Percentiles rank a stretch among this genome's conserved stretches.
Evolutionary conservation across 768 basidiomycete species (phyloP).

Genomic region (Suillus occidentalis): DNA sequence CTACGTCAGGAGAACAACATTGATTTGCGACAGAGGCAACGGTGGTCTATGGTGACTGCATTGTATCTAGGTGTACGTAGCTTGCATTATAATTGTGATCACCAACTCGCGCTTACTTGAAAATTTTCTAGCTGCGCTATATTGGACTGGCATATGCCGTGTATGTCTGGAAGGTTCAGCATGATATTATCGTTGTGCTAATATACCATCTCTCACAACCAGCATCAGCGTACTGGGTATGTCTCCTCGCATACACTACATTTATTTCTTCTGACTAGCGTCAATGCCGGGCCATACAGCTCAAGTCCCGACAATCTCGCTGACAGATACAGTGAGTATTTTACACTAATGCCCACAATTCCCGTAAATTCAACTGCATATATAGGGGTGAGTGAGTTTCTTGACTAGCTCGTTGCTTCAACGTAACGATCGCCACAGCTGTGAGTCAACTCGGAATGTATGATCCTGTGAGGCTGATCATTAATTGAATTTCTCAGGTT

Average conservation of each 20-base stretch:
- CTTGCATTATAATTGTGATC: background rate
- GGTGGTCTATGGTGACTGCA: background rate
- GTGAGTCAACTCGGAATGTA: background rate
- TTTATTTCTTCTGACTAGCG: background rate
- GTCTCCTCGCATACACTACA: background rate
- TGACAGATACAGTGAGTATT: background rate
- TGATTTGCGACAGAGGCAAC: background rate
- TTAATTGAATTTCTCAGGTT: background rate
- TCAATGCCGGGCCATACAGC: background rate
- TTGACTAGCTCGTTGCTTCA: background rate
- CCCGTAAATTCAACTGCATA: background rate
- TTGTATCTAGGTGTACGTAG: background rate
- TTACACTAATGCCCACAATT: background rate
- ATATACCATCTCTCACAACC: background rate
- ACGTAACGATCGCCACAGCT: background rate
- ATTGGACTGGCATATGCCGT: background rate
- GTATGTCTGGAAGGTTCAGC: background rate
- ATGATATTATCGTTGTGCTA: background rate
- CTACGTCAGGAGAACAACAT: background rate
- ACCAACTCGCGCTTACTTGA: background rate
- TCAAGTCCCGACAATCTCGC: background rate
- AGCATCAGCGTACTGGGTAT: background rate
- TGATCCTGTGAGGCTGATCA: background rate
- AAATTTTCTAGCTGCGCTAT: background rate
- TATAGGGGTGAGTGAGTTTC: background rate